Evolutionary conservation across 2,329 filamentous ascomycete genomes (phyloP).

Genomic region (Pseudogymnoascus sp.): DNA sequence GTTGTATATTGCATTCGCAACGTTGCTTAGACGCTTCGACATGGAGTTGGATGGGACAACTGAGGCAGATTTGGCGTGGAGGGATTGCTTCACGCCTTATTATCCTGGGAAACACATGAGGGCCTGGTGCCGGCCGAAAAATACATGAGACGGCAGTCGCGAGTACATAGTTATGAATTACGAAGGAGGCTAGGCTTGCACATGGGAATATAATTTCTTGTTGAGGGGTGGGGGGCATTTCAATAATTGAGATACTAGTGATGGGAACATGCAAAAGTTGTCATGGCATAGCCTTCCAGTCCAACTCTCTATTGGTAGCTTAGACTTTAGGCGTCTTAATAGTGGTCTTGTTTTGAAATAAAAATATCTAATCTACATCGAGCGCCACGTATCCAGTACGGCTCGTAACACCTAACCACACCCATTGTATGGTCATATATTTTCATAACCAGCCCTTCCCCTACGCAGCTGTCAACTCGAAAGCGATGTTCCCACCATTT

Average conservation of each 20-base stretch:
- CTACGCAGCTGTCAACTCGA: conserved; percentile 15
- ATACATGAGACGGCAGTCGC: not conserved
- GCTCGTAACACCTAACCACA: not conserved
- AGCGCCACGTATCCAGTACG: not conserved
- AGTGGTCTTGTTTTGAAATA: not conserved
- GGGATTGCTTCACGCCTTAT: conserved; percentile 20
- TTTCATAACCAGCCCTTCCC: not conserved
- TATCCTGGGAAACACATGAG: conserved; percentile 15
- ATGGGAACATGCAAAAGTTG: not conserved
- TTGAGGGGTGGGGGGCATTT: not conserved
- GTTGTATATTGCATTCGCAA: conserved; percentile 25
- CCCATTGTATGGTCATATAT: not conserved
- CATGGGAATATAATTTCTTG: not conserved
- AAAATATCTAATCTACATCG: not conserved
- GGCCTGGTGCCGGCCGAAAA: conserved; percentile 14
- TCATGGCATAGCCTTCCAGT: not conserved
- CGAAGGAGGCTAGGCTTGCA: not conserved
- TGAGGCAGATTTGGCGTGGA: conserved; percentile 22
- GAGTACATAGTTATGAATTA: conserved; percentile 5
- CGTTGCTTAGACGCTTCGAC: conserved; percentile 24
- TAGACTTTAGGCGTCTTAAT: not conserved
- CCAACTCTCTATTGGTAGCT: not conserved
- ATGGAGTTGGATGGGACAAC: conserved; percentile 21
- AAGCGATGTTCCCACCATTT: conserved; percentile 20
- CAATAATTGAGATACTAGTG: not conserved